Base-by-base conservation (phyloP, 2,329 filamentous ascomycete genomes). In the Fusarium fujikuroi region DNA sequence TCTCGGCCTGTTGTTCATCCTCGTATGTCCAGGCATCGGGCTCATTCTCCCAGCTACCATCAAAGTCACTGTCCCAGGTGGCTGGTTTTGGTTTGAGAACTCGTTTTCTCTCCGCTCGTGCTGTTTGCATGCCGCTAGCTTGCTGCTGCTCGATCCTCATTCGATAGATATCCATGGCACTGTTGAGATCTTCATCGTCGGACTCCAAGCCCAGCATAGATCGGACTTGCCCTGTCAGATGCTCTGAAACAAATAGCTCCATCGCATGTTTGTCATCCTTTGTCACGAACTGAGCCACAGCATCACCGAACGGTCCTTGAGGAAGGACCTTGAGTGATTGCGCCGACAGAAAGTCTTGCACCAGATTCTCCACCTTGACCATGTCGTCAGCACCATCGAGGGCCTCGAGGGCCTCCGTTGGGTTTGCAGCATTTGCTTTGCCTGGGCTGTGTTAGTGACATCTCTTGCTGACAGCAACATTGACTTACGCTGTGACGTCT, bases 221-320 rank as follows among this genome's bases (percentile, higher is more conserved):
- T 74, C 91, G 90, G 23, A 95, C 88, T 77, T 95, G 92, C 28
- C 87, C 90, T 5, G 89, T 87, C 5, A 95, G 84, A 19, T 92
- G 92, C 37, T 94, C 91, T 28, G 88, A 89, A 15, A 95, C 91
- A 76, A 95, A 95, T 47, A 91, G 85, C 78, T 95, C 91, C 91
- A 98, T 94, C 6, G 94, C 94, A 76, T 96, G 92, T 79, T 95
- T 97, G 84, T 99, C 96, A 74, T 97, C 94, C 75, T 98, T 98
- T 80, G 95, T 92, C 32, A 99, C 94, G 77, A 96, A 99, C 69
- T 97, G 93, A 52, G 91, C 92, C 9, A 99, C 94, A 0, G 96
- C 96, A 78, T 98, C 95, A 21, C 95, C 93, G 78, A 99, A 98
- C 0, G 92, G 93, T 36, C 95, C 96, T 77, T 97, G 94, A 0